Evolutionary conservation across 305 asterid species (phyloP), one percentile per base, ranked within the genome.

Genomic region (Rubia peregrina): DNA sequence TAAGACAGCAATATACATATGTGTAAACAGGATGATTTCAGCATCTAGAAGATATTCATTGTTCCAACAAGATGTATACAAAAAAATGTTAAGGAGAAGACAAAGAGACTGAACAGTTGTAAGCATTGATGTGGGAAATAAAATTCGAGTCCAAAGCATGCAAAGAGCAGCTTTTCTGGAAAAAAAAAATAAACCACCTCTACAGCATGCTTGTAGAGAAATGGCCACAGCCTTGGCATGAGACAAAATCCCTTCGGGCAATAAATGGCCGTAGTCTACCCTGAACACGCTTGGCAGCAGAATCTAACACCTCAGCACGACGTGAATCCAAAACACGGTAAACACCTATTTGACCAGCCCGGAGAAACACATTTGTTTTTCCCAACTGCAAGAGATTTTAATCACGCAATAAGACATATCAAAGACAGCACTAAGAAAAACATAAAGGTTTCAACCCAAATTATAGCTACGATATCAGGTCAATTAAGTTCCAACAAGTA

Each of bases 311-410:
- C 85, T 87, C 99, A 33, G 92, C 85, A 67, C 99, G 94, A 6
- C 91, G 89, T 22, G 95, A 85, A 73, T 95, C 98, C 81, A 95
- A n/a, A n/a, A n/a, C n/a, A n/a, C n/a, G n/a, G n/a, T n/a, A 77
- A 73, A 88, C 79, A 71, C 85, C 99, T 80, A 91, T 92, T 83
- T 95, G 99, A 71, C 97, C 99, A 71, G 99, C 99, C 79, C 99
- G 82, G 73, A 95, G 98, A 74, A 95, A 95, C 65, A 92, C 96
- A 80, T 95, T 91, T 69, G 92, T 86, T 80, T 89, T 95, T 61
- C 99, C 99, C 80, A 95, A 75, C 99, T 95, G 88, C 77, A 74
- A 67, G 79, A 73, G 70, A 65, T 40, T 65, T 65, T 67, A 48
- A 53, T 64, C 19, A 9, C 10, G 17, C 55, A 69, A 36, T 43